Percentiles rank a stretch among this genome's conserved stretches.
Conservation (phyloP, 495 filamentous ascomycete species). For the Glarea lozoyensis region DNA sequence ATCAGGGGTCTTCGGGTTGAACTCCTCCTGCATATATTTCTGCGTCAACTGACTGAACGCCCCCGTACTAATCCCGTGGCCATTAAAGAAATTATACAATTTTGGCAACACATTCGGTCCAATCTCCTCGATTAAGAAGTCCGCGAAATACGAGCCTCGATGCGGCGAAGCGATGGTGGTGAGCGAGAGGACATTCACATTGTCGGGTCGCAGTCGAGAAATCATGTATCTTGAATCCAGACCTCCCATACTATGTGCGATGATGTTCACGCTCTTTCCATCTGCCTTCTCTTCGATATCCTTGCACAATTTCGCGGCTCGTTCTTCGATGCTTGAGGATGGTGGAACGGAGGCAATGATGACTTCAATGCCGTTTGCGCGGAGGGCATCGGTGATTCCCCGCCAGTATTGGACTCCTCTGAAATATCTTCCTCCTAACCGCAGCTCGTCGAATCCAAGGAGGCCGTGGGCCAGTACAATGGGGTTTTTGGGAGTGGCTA, state of each 20-base stretch:
- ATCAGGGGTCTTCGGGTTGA: slow-evolving; percentile 77
- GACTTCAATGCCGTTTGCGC: slow-evolving; percentile 63
- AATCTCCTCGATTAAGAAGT: slow-evolving; percentile 68
- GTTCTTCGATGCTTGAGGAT: slow-evolving; percentile 67
- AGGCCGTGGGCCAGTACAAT: slow-evolving; percentile 86
- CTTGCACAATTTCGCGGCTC: slow-evolving; percentile 56
- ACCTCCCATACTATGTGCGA: slow-evolving; percentile 71
- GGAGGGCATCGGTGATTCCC: slow-evolving; percentile 74
- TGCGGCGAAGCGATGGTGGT: slow-evolving; percentile 89
- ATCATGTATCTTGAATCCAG: slow-evolving; percentile 93
- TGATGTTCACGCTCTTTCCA: slow-evolving; percentile 76
- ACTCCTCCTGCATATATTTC: slow-evolving; percentile 69
- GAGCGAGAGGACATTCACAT: slow-evolving; percentile 52
- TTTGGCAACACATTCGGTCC: slow-evolving; percentile 52
- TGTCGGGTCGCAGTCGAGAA: slow-evolving; percentile 57
- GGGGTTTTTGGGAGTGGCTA: slow-evolving; percentile 57
- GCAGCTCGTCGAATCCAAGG: slow-evolving; percentile 82
- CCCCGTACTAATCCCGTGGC: slow-evolving; percentile 62
- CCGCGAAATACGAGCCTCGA: slow-evolving; percentile 75
- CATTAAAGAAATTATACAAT: slow-evolving; percentile 60
- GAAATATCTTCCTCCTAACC: slow-evolving; percentile 56
- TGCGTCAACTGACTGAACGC: slow-evolving; percentile 82
- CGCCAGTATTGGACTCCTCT: slow-evolving; percentile 87
- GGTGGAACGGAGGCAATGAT: slow-evolving; percentile 76
- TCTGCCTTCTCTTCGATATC: slow-evolving; percentile 56